Evolutionary conservation across 73 alveolate species (phyloP), one percentile per base, ranked within the genome.

Genomic region (Paramecium octaurelia): DNA sequence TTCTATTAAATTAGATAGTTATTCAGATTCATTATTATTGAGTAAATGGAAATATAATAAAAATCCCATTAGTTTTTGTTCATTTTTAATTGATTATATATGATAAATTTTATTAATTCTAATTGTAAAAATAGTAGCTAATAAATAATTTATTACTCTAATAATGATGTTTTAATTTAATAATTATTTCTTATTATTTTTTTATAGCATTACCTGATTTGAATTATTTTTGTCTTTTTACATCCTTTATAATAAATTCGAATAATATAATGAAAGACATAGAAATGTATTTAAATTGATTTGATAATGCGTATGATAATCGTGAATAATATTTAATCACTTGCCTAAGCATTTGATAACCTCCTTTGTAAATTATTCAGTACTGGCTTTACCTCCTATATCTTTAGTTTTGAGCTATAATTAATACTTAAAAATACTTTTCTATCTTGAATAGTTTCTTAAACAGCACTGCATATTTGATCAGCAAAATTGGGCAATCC

Each of bases 401-500:
- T 95, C 98, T 35, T 77, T 94, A 64, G 98, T 95, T 23, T 85
- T 60, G 18, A 92, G 27, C 94, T 89, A 20, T 10, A 40, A 34
- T 9, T 34, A 14, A 75, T n/a, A 1, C 18, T 7, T 68, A 68
- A 68, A 35, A 8, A 24, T 86, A 86, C 95, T 43, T 92, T 75
- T 71, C 95, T 94, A 44, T 93, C 92, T 16, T 44, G 44, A 54
- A 94, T 86, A 58, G 97, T 94, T 84, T 93, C 92, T 85, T 58
- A 87, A 44, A 94, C 93, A 86, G 96, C 95, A 23, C 68, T 54
- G n/a, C 92, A 93, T 46, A 94, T 87, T 50, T 86, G 57, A 38
- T 93, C 96, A 58, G 96, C 97, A 90, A 94, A 94, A 92, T 85
- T 91, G 20, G 97, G 97, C 23, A 94, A 85, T 18, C 93, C 92